Evolutionary conservation across 169 alveolate genomes (phyloP), one percentile per base, ranked within the genome.

Genomic region (Sarcocystis neurona): DNA sequence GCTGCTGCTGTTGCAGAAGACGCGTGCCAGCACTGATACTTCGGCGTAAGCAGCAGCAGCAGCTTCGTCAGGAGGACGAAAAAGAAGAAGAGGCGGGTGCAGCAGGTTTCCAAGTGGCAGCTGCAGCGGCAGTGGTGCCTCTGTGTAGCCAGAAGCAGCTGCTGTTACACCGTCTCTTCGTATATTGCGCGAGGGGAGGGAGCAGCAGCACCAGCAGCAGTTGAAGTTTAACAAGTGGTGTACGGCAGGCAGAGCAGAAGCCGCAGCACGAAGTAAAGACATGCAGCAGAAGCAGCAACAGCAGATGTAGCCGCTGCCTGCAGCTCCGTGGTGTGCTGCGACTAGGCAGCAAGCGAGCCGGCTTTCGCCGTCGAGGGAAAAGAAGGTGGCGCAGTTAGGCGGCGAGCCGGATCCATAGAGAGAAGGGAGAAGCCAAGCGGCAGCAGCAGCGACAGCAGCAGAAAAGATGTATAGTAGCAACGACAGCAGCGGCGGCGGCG

Each of bases 381-480:
- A 15, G 37, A 27, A 0, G 84, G n/a, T 27, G 86, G 72, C 41
- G 30, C 41, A 2, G 46, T 48, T n/a, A 27, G 86, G 87, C 72
- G 34, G n/a, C 30, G 2, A 48, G 5, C 77, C 47, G n/a, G 75
- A 37, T 20, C 77, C 5, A 37, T n/a, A 72, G 50, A 27, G 2
- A 15, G 56, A 37, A 15, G 32, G 12, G 12, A 8, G 10, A 15
- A 12, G 77, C 53, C 15, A 39, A 30, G 20, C 23, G 4, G 27
- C 53, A 6, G 32, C 75, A 34, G 87, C 72, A 32, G 75, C 87
- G 15, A 32, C 72, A n/a, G 58, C 84, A 74, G 84, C 84, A 74
- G 53, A 47, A 23, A 39, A 27, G 34, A 32, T 50, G 46, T 30
- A 30, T 39, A 32, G 53, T 2, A 27, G 56, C 50, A 79, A 53